These are phyloP conservation scores for Ruellia speciosa DNA, from an alignment of 305 asterid genomes.

Conservation along the genomic window DNA sequence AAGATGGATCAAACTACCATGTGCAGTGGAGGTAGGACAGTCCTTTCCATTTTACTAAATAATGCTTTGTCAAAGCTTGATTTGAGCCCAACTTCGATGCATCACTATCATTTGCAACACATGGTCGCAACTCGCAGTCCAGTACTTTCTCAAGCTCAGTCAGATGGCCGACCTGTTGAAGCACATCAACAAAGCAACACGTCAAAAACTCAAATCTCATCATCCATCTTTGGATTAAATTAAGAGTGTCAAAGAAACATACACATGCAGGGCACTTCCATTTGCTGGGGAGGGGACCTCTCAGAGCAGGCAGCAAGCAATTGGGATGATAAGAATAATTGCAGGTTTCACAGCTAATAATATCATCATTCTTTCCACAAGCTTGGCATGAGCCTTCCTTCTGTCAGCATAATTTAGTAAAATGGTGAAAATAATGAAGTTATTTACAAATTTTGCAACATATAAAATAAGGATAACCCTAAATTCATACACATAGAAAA, in stretches of 20 bases:
- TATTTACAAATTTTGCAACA: neutral
- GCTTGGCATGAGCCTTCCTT: conserved; percentile 73
- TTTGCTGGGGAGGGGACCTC: conserved; percentile 56
- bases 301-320: conserved; percentile 65
- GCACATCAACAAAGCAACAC: conserved; percentile 18
- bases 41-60: conserved; percentile 95
- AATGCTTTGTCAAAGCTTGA: conserved; percentile 78
- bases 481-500: neutral
- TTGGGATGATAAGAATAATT: conserved; percentile 70
- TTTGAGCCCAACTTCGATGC: conserved; percentile 62
- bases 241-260: conserved; percentile 29
- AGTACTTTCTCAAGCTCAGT: conserved; percentile 81
- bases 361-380: conserved; percentile 57
- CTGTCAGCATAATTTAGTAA: conserved; percentile 30
- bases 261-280: conserved; percentile 99
- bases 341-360: conserved; percentile 77
- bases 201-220: conserved; percentile 16
- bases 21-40: conserved; percentile 83
- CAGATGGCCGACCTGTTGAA: conserved; percentile 71
- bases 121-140: conserved; percentile 85
- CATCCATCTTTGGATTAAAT: conserved; percentile 11
- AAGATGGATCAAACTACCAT: conserved; percentile 45
- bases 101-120: conserved; percentile 54
- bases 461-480: conserved; percentile 1
- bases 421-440: conserved; percentile 3